These are phyloP conservation scores for Trichocladium uniseriatum DNA, from an alignment of 495 filamentous ascomycete genomes.

Conservation along the genomic window DNA sequence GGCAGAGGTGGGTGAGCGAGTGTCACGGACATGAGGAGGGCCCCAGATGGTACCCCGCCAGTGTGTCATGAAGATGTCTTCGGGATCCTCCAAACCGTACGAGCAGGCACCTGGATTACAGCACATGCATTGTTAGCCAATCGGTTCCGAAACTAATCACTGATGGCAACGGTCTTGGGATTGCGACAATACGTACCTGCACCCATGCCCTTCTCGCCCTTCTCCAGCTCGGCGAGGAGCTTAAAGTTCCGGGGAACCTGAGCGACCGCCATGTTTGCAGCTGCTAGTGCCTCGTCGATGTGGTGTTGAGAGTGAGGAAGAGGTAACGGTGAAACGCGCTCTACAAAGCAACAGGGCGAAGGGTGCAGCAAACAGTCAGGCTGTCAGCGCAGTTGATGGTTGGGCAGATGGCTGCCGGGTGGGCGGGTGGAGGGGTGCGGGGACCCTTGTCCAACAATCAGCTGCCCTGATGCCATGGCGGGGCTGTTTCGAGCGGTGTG, in stretches of 20 bases:
- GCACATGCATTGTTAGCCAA: too few species aligned
- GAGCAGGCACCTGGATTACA: conserved; percentile 73
- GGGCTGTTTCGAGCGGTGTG: conserved; percentile 15
- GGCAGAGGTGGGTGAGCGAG: background rate
- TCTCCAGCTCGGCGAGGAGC: conserved; percentile 94
- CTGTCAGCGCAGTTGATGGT: too few species aligned
- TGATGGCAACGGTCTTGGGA: background rate
- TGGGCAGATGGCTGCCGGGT: background rate
- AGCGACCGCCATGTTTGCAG: conserved; percentile 41
- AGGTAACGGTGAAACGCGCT: background rate
- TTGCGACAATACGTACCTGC: conserved; percentile 52
- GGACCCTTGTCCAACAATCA: conserved; percentile 1
- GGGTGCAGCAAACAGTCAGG: background rate
- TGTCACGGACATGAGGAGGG: conserved; percentile 71
- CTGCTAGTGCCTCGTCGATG: background rate
- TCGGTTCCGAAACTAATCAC: too few species aligned
- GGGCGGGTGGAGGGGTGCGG: conserved; percentile 2
- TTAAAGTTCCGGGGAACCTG: conserved; percentile 93
- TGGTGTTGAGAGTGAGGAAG: background rate
- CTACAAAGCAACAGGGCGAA: background rate
- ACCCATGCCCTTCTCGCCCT: conserved; percentile 94
- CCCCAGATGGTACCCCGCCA: conserved; percentile 98
- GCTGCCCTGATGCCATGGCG: conserved; percentile 4
- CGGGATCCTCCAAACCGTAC: conserved; percentile 87
- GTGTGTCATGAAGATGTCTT: conserved; percentile 94